A percentile compares a stretch with the other conserved stretches of the same genome.
Conservation (phyloP, 2,329 filamentous ascomycete genomes). For the Fusarium sp. region DNA sequence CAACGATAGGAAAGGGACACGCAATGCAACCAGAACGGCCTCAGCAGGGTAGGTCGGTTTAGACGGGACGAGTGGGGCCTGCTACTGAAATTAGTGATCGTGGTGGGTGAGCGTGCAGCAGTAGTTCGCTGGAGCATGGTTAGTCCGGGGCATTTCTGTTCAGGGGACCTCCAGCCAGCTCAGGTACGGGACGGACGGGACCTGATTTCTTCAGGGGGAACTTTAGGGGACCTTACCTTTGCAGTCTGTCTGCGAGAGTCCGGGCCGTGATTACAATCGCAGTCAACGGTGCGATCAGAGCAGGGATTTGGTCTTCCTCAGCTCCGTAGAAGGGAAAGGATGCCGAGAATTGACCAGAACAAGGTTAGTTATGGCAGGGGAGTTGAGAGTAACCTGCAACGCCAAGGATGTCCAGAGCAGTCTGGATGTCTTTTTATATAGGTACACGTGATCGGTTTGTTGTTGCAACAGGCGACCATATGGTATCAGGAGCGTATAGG, state of each 20-base stretch:
- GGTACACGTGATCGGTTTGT: conserved; percentile 29
- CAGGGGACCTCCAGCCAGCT: conserved; percentile 27
- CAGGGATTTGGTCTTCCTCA: conserved; percentile 25
- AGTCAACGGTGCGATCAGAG: conserved; percentile 23
- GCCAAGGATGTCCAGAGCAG: conserved; percentile 23
- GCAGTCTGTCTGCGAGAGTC: not conserved
- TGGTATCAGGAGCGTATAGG: not conserved
- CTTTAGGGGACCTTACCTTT: conserved; percentile 17
- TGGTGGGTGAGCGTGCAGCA: conserved; percentile 32
- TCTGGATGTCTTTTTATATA: conserved; percentile 13
- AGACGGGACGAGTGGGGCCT: conserved; percentile 26
- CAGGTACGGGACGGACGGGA: conserved; percentile 3
- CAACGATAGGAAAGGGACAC: conserved; percentile 43
- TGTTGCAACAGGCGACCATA: conserved; percentile 9
- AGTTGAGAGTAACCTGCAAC: conserved; percentile 6
- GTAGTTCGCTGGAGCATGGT: conserved; percentile 40
- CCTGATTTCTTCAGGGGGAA: conserved; percentile 32
- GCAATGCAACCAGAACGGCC: conserved; percentile 45
- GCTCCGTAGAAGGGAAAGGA: conserved; percentile 14
- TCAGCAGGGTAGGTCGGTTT: conserved; percentile 19
- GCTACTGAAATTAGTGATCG: conserved; percentile 39
- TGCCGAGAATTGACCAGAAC: conserved; percentile 18
- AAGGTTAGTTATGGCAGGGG: conserved; percentile 16
- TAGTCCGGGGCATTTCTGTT: conserved; percentile 42
- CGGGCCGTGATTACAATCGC: conserved; percentile 25